phyloP scores from a whole-genome alignment of 1,139 yeast species.

The Pichia sp. region DNA sequence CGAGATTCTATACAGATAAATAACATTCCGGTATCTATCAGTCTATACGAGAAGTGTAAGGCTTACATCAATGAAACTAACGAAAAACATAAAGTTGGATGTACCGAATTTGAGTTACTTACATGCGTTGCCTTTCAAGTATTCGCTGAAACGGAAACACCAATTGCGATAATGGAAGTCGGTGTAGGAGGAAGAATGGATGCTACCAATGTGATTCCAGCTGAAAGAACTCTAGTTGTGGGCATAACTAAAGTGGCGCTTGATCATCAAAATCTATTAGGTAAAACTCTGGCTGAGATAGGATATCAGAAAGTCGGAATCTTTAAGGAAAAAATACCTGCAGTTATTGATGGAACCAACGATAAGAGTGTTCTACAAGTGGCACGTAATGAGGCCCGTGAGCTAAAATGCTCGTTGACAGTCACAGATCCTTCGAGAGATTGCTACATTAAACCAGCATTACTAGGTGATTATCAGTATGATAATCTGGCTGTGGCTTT shows the following conservation, averaged over 20 bases:
- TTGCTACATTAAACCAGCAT: constrained; percentile 35
- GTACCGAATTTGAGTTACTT: constrained; percentile 81
- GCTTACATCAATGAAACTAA: constrained; percentile 33
- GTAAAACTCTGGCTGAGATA: constrained; percentile 53
- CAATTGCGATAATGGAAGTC: constrained; percentile 76
- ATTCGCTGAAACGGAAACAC: constrained; percentile 52
- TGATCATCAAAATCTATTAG: constrained; percentile 76
- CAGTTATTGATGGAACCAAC: constrained; percentile 71
- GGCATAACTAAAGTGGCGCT: constrained; percentile 80
- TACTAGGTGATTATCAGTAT: constrained; percentile 66
- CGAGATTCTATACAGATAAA: constrained; percentile 72
- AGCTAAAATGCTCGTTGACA: constrained; percentile 10
- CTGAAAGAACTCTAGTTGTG: constrained; percentile 43
- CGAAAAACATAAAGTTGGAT: constrained; percentile 38
- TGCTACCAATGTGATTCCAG: constrained; percentile 63
- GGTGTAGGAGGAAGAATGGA: constrained; percentile 88
- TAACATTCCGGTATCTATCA: constrained; percentile 44
- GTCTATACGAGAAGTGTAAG: constrained; percentile 41
- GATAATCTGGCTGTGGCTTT: constrained; percentile 67
- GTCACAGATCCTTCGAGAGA: constrained; percentile 5
- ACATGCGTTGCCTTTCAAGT: constrained; percentile 80
- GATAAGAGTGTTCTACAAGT: constrained; percentile 41
- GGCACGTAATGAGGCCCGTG: constrained; percentile 27
- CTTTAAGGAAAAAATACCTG: constrained; percentile 51
- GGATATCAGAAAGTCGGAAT: constrained; percentile 84